These are phyloP conservation scores for Acacia crassicarpa DNA, from an alignment of 306 rosid genomes.

Conservation along the genomic window DNA sequence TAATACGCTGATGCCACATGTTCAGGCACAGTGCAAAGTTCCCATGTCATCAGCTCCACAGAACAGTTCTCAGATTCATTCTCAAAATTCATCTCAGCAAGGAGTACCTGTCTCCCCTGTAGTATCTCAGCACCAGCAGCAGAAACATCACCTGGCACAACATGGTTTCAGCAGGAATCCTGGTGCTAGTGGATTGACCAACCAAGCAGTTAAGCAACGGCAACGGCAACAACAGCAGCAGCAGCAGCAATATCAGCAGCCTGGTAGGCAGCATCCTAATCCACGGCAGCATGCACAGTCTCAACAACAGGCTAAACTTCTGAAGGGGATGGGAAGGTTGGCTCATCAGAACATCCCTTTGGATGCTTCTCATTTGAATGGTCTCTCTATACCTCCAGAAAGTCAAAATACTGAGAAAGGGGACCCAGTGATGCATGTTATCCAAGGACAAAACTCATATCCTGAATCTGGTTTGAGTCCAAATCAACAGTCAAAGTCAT, in stretches of 20 bases:
- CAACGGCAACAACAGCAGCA: conserved; percentile 77
- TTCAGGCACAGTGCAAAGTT: conserved; percentile 66
- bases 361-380: conserved; percentile 79
- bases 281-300: conserved; percentile 72
- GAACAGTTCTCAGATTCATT: conserved; percentile 68
- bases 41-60: conserved; percentile 67
- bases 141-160: conserved; percentile 79
- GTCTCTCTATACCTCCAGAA: conserved; percentile 70
- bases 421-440: conserved; percentile 69
- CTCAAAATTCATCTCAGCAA: conserved; percentile 69
- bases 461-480: conserved; percentile 70
- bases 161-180: conserved; percentile 82
- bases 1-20: conserved; percentile 63
- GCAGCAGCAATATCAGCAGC: conserved; percentile 73
- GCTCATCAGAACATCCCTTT: conserved; percentile 65
- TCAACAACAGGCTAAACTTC: conserved; percentile 75
- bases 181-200: conserved; percentile 59
- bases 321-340: conserved; percentile 81
- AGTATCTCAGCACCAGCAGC: conserved; percentile 85
- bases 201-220: conserved; percentile 73
- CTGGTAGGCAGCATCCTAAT: conserved; percentile 91
- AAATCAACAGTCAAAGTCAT: conserved; percentile 63
- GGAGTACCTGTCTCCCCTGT: conserved; percentile 59
- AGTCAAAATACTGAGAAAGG: conserved; percentile 90
- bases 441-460: conserved; percentile 77